phyloP scores from a whole-genome alignment of 331 rosid species.

The Saraca asoca region DNA sequence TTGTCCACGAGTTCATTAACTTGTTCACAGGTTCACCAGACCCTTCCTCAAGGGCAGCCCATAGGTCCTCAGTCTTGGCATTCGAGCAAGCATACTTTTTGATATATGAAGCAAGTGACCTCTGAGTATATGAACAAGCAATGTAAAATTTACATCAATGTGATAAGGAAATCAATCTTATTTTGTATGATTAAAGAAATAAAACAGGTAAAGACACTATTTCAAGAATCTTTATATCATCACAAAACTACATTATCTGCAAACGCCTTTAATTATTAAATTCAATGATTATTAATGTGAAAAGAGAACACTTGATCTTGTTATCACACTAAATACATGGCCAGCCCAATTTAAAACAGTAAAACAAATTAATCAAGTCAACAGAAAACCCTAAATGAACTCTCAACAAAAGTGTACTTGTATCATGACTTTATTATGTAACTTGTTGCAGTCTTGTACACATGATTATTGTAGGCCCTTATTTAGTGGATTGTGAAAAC shows the following conservation, averaged over 20 bases:
- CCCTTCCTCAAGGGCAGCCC: slow-evolving; percentile 73
- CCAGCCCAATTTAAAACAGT: slow-evolving; percentile 13
- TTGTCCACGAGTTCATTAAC: slow-evolving; percentile 80
- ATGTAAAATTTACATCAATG: slow-evolving; percentile 18
- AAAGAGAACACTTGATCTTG: not conserved
- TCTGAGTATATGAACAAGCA: slow-evolving; percentile 52
- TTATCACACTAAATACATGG: slow-evolving; percentile 3
- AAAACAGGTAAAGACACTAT: not conserved
- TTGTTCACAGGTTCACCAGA: slow-evolving; percentile 70
- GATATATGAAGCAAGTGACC: slow-evolving; percentile 65
- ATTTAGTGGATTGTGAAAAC: slow-evolving; percentile 8
- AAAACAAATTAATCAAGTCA: slow-evolving; percentile 15
- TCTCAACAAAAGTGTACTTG: not conserved
- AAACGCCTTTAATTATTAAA: not conserved
- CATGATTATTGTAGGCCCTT: slow-evolving; percentile 18
- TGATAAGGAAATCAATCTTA: slow-evolving; percentile 9
- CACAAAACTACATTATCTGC: not conserved
- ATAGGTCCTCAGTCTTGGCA: slow-evolving; percentile 80
- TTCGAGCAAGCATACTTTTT: slow-evolving; percentile 62
- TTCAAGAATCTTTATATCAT: slow-evolving; percentile 10
- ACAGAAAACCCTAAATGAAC: slow-evolving; percentile 7
- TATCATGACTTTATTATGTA: not conserved
- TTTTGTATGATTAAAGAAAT: slow-evolving; percentile 15
- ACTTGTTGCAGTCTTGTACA: slow-evolving; percentile 1
- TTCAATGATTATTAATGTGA: not conserved